phyloP scores from a whole-genome alignment of 768 basidiomycete species.

The Boletellus sp. region DNA sequence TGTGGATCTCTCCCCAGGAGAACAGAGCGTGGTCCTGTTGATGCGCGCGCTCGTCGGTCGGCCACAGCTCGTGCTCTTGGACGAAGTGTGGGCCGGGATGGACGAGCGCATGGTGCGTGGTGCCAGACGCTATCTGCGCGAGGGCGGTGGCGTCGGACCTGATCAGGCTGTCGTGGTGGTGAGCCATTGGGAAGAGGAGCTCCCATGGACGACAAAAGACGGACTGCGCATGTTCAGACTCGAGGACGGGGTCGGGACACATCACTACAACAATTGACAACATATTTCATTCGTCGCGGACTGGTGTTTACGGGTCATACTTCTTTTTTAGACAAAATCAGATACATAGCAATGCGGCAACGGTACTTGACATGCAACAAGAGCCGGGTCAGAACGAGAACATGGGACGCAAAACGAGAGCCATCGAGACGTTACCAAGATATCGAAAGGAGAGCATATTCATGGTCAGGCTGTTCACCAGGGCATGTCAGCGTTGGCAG shows the following conservation, averaged over 20 bases:
- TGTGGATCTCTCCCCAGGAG: slow-evolving; percentile 60
- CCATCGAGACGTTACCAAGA: neutral
- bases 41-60: slow-evolving; percentile 80
- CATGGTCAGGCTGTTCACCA: slow-evolving; percentile 16
- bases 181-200: slow-evolving; percentile 89
- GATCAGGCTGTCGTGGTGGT: slow-evolving; percentile 81
- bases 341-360: neutral
- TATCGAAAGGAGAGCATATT: neutral
- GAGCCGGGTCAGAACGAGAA: slow-evolving; percentile 1
- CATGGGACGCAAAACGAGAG: neutral
- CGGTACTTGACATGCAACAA: neutral
- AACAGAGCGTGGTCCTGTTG: slow-evolving; percentile 78
- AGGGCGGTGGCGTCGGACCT: slow-evolving; percentile 39
- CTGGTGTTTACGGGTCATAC: neutral
- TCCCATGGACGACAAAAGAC: slow-evolving; percentile 70
- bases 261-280: slow-evolving; percentile 9
- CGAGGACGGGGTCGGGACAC: slow-evolving; percentile 32
- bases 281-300: neutral
- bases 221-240: slow-evolving; percentile 42
- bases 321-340: neutral
- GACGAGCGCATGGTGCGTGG: slow-evolving; percentile 69
- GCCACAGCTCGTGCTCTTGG: slow-evolving; percentile 75
- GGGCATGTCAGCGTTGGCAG: slow-evolving; percentile 13
- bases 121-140: slow-evolving; percentile 60
- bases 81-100: slow-evolving; percentile 95